Evolutionary conservation across 257 asterid species (phyloP).

Genomic region (Solanum neorickii): DNA sequence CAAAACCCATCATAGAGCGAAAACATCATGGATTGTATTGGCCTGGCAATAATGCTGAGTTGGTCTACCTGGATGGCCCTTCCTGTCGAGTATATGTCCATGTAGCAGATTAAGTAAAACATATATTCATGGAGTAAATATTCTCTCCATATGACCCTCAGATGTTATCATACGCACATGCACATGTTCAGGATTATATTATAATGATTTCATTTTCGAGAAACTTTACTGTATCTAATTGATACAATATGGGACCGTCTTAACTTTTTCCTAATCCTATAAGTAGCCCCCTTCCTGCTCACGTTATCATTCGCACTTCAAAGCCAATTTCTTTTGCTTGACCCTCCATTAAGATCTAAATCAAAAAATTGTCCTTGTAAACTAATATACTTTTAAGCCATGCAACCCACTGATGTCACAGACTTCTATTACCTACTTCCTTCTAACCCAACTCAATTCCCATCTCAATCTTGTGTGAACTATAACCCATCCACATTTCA

Average conservation of each 20-base stretch:
- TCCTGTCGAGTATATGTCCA: slow-evolving; percentile 9
- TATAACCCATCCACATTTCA: slow-evolving; percentile 29
- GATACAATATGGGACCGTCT: slow-evolving; percentile 20
- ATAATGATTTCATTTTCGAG: slow-evolving; percentile 30
- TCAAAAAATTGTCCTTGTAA: slow-evolving; percentile 1
- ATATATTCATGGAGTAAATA: slow-evolving; percentile 9
- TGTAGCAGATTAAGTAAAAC: neutral
- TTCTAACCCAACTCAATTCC: slow-evolving; percentile 38
- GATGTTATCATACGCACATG: slow-evolving; percentile 2
- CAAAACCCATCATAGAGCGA: slow-evolving; percentile 11
- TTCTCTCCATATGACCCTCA: slow-evolving; percentile 4
- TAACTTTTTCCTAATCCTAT: slow-evolving; percentile 35
- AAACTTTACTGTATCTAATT: slow-evolving; percentile 32
- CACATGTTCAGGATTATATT: slow-evolving; percentile 24
- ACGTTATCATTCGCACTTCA: slow-evolving; percentile 34
- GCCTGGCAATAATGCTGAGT: slow-evolving; percentile 16
- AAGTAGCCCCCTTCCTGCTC: slow-evolving; percentile 32
- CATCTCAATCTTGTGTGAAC: slow-evolving; percentile 24
- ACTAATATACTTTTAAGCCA: slow-evolving; percentile 14
- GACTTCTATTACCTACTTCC: slow-evolving; percentile 47
- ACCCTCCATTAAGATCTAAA: slow-evolving; percentile 4
- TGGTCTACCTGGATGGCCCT: slow-evolving; percentile 1
- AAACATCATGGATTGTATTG: slow-evolving; percentile 8
- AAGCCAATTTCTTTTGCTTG: slow-evolving; percentile 6
- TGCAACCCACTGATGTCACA: slow-evolving; percentile 55